Conservation (phyloP, 306 rosid genomes). For the Carpinus viminea region DNA sequence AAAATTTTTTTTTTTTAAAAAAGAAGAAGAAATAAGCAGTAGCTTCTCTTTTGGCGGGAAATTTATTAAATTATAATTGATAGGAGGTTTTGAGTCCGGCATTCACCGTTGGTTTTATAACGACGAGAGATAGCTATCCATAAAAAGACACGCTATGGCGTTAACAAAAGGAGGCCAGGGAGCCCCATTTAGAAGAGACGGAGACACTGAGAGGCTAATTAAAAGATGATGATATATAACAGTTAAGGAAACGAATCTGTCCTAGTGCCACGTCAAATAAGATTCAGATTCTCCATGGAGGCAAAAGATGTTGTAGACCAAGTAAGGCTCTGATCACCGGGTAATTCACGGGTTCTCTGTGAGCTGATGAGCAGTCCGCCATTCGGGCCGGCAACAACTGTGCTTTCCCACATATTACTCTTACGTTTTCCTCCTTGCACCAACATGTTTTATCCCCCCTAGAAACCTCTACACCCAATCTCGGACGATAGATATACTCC, state of each 20-base stretch:
- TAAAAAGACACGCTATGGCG: background rate
- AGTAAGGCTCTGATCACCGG: background rate
- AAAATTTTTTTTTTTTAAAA: too few relatives aligned
- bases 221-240: conserved; percentile 6
- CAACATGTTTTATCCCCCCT: background rate
- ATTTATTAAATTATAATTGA: conserved; percentile 25
- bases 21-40: background rate
- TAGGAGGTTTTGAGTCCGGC: conserved; percentile 19
- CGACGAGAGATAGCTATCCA: background rate
- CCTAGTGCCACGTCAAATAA: background rate
- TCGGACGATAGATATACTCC: too few relatives aligned
- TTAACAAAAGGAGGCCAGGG: background rate
- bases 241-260: conserved; percentile 20
- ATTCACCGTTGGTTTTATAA: background rate
- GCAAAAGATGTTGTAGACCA: background rate
- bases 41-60: conserved; percentile 17
- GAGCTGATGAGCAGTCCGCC: background rate
- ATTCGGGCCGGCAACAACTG: background rate
- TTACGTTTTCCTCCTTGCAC: background rate
- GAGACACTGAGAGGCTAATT: too few relatives aligned
- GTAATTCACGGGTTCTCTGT: conserved; percentile 21
- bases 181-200: background rate
- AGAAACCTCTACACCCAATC: too few relatives aligned
- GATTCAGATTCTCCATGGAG: conserved; percentile 6
- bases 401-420: background rate